Percentiles rank a stretch among this genome's conserved stretches.
phyloP scores from a whole-genome alignment of 805 yeast species.

The Teunomyces panamensis region DNA sequence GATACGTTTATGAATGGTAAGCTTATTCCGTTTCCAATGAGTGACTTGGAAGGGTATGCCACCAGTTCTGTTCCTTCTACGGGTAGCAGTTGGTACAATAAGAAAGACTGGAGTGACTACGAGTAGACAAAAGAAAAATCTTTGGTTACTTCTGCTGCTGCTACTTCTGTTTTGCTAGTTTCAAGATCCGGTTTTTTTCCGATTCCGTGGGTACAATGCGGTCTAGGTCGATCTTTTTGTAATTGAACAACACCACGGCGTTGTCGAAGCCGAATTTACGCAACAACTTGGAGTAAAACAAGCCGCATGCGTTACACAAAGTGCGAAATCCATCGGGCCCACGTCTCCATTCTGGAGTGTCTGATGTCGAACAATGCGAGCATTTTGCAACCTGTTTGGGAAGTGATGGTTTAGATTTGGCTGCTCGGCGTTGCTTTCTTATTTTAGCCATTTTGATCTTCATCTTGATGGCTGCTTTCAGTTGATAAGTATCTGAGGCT shows the following conservation, averaged over 20 bases:
- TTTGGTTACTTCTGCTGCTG: too few relatives aligned
- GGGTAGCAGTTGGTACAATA: conserved; percentile 1
- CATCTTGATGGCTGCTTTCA: neutral
- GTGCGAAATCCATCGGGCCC: conserved; percentile 85
- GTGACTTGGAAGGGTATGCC: conserved; percentile 5
- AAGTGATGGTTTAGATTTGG: neutral
- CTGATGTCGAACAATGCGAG: conserved; percentile 65
- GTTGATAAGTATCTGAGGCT: neutral
- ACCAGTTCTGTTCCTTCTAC: conserved; percentile 15
- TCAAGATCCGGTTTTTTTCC: conserved; percentile 4
- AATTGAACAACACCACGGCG: conserved; percentile 28
- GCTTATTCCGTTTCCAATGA: conserved; percentile 4
- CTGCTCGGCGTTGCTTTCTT: neutral
- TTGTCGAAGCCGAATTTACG: conserved; percentile 44
- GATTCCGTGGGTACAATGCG: conserved; percentile 10
- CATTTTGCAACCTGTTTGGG: conserved; percentile 5
- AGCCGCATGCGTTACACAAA: conserved; percentile 90
- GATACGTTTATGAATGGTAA: conserved; percentile 3
- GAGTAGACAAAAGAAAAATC: conserved; percentile 9
- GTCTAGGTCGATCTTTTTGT: conserved; percentile 4
- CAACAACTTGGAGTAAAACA: conserved; percentile 62
- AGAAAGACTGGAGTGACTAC: conserved; percentile 27
- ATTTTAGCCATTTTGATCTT: conserved; percentile 1
- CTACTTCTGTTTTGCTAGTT: neutral
- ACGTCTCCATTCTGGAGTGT: conserved; percentile 91